Percentiles rank a stretch among this genome's conserved stretches.
phyloP scores from a whole-genome alignment of 1,284 basidiomycete genomes.

The Mrakiaceae sp. region DNA sequence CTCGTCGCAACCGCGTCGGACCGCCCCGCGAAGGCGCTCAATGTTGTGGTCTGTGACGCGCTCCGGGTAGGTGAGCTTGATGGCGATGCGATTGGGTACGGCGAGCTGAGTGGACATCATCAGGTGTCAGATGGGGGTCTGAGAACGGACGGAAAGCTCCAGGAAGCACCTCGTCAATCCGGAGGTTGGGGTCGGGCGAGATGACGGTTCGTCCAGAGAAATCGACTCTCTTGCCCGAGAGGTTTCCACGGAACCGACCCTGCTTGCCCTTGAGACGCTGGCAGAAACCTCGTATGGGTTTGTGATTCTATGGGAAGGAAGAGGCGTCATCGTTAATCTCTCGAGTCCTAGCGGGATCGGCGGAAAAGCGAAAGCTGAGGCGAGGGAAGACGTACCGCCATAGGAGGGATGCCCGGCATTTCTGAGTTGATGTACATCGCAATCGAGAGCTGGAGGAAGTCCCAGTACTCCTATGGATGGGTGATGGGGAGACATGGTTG shows the following conservation, averaged over 20 bases:
- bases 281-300: conserved; percentile 92
- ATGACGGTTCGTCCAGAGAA: conserved; percentile 98
- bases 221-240: conserved; percentile 98
- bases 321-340: not conserved
- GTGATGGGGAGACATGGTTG: too few species aligned
- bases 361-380: not conserved
- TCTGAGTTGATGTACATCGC: conserved; percentile 99
- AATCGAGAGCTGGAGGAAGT: conserved; percentile 85
- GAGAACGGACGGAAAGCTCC: not conserved
- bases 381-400: conserved; percentile 36
- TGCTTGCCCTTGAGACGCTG: conserved; percentile 98
- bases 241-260: conserved; percentile 95
- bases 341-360: not conserved
- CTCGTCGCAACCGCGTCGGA: conserved; percentile 79
- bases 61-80: conserved; percentile 92
- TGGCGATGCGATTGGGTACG: conserved; percentile 90
- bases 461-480: conserved; percentile 82
- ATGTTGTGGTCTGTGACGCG: conserved; percentile 90
- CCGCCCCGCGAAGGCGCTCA: conserved; percentile 58
- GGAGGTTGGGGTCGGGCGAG: conserved; percentile 93
- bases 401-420: conserved; percentile 77
- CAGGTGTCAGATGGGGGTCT: not conserved
- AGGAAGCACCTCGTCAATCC: conserved; percentile 67
- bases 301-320: conserved; percentile 46
- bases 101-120: conserved; percentile 48